These are phyloP conservation scores for Aspergillus saccharolyticus DNA, from an alignment of 495 filamentous ascomycete species.

Conservation along the genomic window DNA sequence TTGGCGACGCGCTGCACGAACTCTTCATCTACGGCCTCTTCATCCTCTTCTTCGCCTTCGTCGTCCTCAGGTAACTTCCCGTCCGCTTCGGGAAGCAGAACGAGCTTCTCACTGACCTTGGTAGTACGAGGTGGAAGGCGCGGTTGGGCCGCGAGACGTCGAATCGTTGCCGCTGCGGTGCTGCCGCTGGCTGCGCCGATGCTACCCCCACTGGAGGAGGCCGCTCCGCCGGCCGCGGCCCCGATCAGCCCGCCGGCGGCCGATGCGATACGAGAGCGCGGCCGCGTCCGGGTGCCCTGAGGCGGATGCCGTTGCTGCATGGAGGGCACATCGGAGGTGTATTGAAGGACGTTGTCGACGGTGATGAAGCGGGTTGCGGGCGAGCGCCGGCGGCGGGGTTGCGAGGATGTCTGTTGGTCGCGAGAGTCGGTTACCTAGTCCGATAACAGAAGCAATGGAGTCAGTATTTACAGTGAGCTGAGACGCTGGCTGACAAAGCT, in stretches of 20 bases:
- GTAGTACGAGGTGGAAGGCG: constrained; percentile 83
- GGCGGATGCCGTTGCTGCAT: constrained; percentile 80
- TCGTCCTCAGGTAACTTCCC: constrained; percentile 45
- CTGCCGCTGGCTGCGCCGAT: constrained; percentile 9
- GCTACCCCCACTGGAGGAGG: constrained; percentile 12
- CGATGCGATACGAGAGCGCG: constrained; percentile 38
- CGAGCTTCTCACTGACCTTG: constrained; percentile 91
- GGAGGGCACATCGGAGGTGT: constrained; percentile 91
- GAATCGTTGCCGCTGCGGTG: constrained; percentile 23
- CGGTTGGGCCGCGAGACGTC: constrained; percentile 52
- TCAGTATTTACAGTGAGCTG: no score
- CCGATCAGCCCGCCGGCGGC: constrained; percentile 33
- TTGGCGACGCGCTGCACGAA: constrained; percentile 34
- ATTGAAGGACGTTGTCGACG: constrained; percentile 92
- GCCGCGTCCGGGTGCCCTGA: constrained; percentile 48
- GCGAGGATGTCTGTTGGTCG: constrained; percentile 39
- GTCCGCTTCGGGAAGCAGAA: constrained; percentile 67
- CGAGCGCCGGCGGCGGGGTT: constrained; percentile 34
- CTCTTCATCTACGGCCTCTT: constrained; percentile 47
- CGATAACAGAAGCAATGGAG: no score
- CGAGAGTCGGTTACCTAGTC: constrained; percentile 56
- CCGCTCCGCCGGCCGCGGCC: constrained; percentile 14
- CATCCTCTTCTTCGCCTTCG: constrained; percentile 43
- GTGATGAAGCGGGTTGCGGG: constrained; percentile 77
- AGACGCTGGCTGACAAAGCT: neutral